Base-by-base conservation (phyloP, 495 filamentous ascomycete species). In the Hypoxylon cercidicola region DNA sequence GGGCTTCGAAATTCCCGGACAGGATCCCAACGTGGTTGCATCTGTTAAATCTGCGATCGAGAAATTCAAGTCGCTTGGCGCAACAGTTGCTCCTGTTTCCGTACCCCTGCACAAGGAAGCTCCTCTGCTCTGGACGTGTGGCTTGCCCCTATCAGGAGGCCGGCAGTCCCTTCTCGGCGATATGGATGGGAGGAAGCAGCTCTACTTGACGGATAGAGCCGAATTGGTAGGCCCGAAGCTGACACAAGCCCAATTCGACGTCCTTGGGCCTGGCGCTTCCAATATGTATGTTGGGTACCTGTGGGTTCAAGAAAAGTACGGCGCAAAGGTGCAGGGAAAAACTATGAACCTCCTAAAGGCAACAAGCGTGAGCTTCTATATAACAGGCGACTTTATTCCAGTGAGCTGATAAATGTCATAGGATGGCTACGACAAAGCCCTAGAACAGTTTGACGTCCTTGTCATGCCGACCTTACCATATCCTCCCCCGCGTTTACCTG, bases 31-130 rank as follows among this genome's bases (percentile, higher is more conserved):
- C 15, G 79, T 87, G 5, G 75, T 72, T 30, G 55, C 65, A 10
- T 72, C 72, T 6, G 80, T 87, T 10, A 54, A 75, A 43, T 71
- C 62, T 2, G 84, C 84, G 0, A 77, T 74, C 0, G 74, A 72
- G n/a, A 81, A 75, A 20, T 77, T 87, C 43, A 64, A 70, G 18
- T 75, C 78, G 3, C 77, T 87, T 0, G 84, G 85, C 6, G 84
- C 85, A 2, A 78, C 67, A 6, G 71, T 87, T 5, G 75, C 79
- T 25, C 75, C 85, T 41, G 76, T 86, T 19, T 83, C 79, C 6
- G 73, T 87, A 10, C 84, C 84, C 10, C 71, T 81, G 12, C 85
- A 87, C 58, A 66, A 70, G 13, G 72, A 81, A 41, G 82, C 76
- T 0, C 76, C 79, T 1, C 70, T 75, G 12, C 78, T 86, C 46